These are phyloP conservation scores for Pyropia yezoensis DNA, from an alignment of 23 red algal species.

Conservation along the genomic window DNA sequence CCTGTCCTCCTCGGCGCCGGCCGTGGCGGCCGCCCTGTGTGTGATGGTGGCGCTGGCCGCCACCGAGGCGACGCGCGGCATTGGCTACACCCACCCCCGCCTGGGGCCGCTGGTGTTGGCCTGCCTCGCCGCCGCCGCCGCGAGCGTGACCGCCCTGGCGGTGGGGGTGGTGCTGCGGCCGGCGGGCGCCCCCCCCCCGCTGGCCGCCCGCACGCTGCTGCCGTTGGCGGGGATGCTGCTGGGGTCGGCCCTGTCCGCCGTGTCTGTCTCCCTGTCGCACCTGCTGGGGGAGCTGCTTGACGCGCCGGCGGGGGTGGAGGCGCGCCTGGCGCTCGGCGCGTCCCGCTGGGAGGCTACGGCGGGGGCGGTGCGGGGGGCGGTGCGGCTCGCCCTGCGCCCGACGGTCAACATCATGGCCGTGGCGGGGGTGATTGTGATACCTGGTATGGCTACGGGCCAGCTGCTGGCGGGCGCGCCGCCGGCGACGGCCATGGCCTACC, in stretches of 20 bases:
- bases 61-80: conserved; percentile 44
- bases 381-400: conserved; percentile 63
- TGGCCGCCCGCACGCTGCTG: conserved; percentile 68
- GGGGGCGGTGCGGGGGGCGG: conserved; percentile 35
- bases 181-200: conserved; percentile 4
- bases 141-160: conserved; percentile 38
- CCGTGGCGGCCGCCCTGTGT: conserved; percentile 31
- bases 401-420: conserved; percentile 72
- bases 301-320: conserved; percentile 34
- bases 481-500: conserved; percentile 25
- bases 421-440: conserved; percentile 81
- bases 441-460: conserved; percentile 66
- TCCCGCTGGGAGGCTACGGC: conserved; percentile 58
- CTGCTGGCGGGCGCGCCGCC: conserved; percentile 32
- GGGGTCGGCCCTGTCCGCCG: conserved; percentile 57
- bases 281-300: conserved; percentile 33
- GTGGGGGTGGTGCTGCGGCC: conserved; percentile 42
- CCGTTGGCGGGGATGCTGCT: conserved; percentile 87
- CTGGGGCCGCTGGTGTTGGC: neutral
- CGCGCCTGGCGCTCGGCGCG: conserved; percentile 48
- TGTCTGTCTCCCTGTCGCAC: conserved; percentile 34
- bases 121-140: too few species aligned
- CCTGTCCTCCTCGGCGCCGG: conserved; percentile 8
- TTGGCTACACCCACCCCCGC: conserved; percentile 24
- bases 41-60: conserved; percentile 73